phyloP scores from a whole-genome alignment of 2,329 filamentous ascomycete species.

The Fusarium cicatricum region DNA sequence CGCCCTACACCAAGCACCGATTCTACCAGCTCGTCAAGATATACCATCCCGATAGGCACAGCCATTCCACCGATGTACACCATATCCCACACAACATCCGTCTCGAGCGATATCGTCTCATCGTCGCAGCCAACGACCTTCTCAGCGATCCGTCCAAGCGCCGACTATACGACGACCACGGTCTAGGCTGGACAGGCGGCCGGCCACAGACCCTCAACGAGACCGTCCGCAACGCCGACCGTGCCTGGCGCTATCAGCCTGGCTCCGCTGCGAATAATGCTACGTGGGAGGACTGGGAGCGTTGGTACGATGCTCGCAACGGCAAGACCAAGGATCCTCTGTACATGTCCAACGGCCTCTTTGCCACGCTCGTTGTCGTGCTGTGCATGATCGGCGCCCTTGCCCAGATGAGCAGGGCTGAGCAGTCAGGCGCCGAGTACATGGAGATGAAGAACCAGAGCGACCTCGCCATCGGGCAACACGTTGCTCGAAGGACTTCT shows the following conservation, averaged over 20 bases:
- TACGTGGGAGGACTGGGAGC: slow-evolving; percentile 98
- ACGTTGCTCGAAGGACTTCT: slow-evolving; percentile 62
- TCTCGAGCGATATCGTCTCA: slow-evolving; percentile 88
- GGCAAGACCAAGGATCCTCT: slow-evolving; percentile 58
- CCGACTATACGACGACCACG: slow-evolving; percentile 81
- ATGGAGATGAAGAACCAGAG: slow-evolving; percentile 73
- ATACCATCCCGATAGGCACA: slow-evolving; percentile 85
- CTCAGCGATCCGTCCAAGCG: slow-evolving; percentile 83
- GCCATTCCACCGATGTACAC: slow-evolving; percentile 39
- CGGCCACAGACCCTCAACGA: slow-evolving; percentile 59
- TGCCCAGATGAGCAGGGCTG: slow-evolving; percentile 75
- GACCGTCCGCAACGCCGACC: slow-evolving; percentile 50
- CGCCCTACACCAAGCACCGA: slow-evolving; percentile 80
- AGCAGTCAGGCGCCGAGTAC: slow-evolving; percentile 66
- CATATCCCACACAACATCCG: slow-evolving; percentile 64
- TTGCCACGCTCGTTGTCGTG: slow-evolving; percentile 73
- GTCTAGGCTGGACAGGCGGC: slow-evolving; percentile 79
- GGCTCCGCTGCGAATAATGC: slow-evolving; percentile 72
- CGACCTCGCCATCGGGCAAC: slow-evolving; percentile 69
- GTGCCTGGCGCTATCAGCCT: slow-evolving; percentile 58
- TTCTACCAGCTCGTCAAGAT: slow-evolving; percentile 95
- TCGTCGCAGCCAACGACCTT: slow-evolving; percentile 88
- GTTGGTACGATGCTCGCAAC: slow-evolving; percentile 69
- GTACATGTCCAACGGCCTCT: slow-evolving; percentile 81
- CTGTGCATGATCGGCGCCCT: slow-evolving; percentile 75